Base-by-base conservation (phyloP, 208 protist genomes). In the Crithidia acanthocephali region DNA sequence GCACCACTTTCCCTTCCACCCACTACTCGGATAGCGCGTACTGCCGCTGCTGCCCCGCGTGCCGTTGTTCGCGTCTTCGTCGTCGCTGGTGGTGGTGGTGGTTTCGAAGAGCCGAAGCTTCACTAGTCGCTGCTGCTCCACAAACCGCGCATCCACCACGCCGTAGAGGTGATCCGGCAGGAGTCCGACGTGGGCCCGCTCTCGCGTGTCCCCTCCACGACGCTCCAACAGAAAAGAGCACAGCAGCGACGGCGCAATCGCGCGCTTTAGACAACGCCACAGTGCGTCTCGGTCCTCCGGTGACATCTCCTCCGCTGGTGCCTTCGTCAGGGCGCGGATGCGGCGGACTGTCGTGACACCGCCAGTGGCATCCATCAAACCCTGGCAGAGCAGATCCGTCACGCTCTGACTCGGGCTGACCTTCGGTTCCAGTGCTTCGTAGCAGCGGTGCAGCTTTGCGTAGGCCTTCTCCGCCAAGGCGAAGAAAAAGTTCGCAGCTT, bases 381-480 rank as follows among this genome's bases (percentile, higher is more conserved):
- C 90, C 56, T 94, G 85, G 6, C 52, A 71, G 52, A 96, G 70
- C 25, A 87, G 45, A 3, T 89, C 75, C 5, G 87, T 32, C 37
- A 85, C 68, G 15, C 71, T 65, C 35, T 88, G 69, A n/a, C 85
- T 80, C 22, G 87, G 77, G 25, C 76, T 84, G 42, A 90, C 86
- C 55, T 87, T 81, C 10, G 64, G 79, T 74, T 95, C 88, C 18
- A 98, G 79, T 15, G 88, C 79, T 69, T 93, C 84, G 77, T 98
- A 98, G 71, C 86, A 97, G 57, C 88, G 84, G 76, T 97, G 92
- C 42, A 95, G 65, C 78, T 97, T 97, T 18, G 95, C 95, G 64
- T 95, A 97, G 22, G 95, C 93, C 80, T 98, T 98, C 68, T 98
- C 95, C 11, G 95, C 62, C 40, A 95, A 75, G 2, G 91, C 80